Evolutionary conservation across 306 rosid species (phyloP).

Genomic region (Vigna trinervia): DNA sequence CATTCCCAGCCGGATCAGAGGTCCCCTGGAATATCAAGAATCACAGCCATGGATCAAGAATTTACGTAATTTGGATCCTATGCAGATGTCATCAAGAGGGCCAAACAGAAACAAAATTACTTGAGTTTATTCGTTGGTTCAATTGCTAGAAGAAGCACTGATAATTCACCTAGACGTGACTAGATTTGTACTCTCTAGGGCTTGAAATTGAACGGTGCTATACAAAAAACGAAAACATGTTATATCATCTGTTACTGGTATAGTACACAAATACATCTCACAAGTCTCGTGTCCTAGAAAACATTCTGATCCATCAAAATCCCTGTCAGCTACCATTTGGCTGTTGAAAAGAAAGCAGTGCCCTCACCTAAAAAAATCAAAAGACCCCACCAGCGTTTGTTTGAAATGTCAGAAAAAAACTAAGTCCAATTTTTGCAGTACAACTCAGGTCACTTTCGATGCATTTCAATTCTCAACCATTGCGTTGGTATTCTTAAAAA

Average conservation of each 20-base stretch:
- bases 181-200: neutral
- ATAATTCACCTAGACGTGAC: neutral
- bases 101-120: neutral
- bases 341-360: slow-evolving; percentile 38
- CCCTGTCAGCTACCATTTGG: slow-evolving; percentile 49
- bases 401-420: slow-evolving; percentile 48
- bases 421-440: slow-evolving; percentile 40
- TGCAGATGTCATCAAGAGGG: neutral
- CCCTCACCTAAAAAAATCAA: slow-evolving; percentile 44
- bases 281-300: slow-evolving; percentile 38
- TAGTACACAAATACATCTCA: slow-evolving; percentile 7
- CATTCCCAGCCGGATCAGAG: slow-evolving; percentile 60
- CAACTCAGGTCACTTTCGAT: slow-evolving; percentile 50
- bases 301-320: slow-evolving; percentile 40
- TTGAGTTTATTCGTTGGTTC: neutral
- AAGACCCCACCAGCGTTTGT: slow-evolving; percentile 52
- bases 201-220: neutral
- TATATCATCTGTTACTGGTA: slow-evolving; percentile 2
- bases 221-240: slow-evolving; percentile 18
- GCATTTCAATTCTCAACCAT: slow-evolving; percentile 45
- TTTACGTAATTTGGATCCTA: slow-evolving; percentile 29
- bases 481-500: slow-evolving; percentile 36
- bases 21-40: slow-evolving; percentile 56
- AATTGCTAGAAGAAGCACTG: neutral
- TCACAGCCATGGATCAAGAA: slow-evolving; percentile 29